Conservation (phyloP, 176 grass and related monocot species). For the Zoysia japonica region DNA sequence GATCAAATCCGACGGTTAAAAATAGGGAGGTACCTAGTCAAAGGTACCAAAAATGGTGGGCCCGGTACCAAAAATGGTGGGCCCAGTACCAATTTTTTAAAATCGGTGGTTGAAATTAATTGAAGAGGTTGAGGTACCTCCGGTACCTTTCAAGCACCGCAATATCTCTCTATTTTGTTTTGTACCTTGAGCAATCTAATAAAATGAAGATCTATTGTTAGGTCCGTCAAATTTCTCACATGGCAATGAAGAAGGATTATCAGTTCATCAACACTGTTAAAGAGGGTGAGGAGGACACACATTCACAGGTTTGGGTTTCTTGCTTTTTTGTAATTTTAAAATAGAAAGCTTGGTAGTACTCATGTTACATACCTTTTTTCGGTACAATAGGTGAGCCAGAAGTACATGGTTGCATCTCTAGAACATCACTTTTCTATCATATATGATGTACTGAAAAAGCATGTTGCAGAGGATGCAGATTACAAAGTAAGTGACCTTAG, state of each 20-base stretch:
- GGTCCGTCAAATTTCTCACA: constrained; percentile 76
- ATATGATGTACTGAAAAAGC: constrained; percentile 64
- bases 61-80: too few relatives aligned
- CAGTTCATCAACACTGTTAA: constrained; percentile 86
- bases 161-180: background rate
- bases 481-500: constrained; percentile 58
- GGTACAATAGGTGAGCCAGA: constrained; percentile 78
- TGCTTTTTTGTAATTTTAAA: constrained; percentile 24
- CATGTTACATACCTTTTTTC: background rate
- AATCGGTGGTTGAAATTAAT: too few relatives aligned
- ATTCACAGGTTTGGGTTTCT: constrained; percentile 63
- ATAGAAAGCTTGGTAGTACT: too few relatives aligned
- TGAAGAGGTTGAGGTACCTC: too few relatives aligned
- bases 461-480: constrained; percentile 70
- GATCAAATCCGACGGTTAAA: too few relatives aligned
- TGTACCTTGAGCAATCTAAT: constrained; percentile 32
- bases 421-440: constrained; percentile 71
- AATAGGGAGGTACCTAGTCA: too few relatives aligned
- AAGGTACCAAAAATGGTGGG: too few relatives aligned
- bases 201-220: constrained; percentile 32
- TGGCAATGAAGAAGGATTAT: constrained; percentile 82
- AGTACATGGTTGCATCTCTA: constrained; percentile 65
- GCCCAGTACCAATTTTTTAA: too few relatives aligned
- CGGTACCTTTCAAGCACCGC: too few relatives aligned
- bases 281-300: constrained; percentile 89